Base-by-base conservation (phyloP, 768 basidiomycete species). In the Leccinum variicolor region DNA sequence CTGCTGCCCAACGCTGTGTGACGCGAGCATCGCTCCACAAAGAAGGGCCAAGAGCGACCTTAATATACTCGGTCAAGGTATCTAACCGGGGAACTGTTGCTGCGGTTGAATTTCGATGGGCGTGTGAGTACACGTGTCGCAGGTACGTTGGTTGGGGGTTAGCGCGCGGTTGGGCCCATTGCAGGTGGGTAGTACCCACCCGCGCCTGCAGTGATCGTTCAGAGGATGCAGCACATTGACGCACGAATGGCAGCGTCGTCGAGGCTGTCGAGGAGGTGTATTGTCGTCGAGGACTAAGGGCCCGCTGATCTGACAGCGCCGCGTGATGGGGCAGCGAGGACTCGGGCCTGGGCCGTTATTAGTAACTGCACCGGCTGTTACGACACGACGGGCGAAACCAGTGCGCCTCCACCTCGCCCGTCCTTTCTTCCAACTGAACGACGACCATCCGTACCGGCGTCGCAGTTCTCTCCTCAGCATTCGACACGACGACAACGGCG, bases 61-160 rank as follows among this genome's bases (percentile, higher is more conserved):
- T 50, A 34, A 43, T 43, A 47, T 56, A 28, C 55, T 41, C 39
- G 39, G 52, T 52, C 51, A 50, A 34, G 25, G 45, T 17, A 51
- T 65, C 53, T 46, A 60, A 60, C 58, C 56, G 66, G 64, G 64
- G 62, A 55, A 56, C 55, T 33, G 31, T 33, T 53, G 63, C 65
- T 71, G 70, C 66, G 70, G 59, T 63, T 60, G 60, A 67, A 63
- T 59, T 61, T 60, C 41, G 58, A 61, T 65, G 67, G 55, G 62
- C 70, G 72, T 71, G 70, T 64, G 72, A 71, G 64, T 48, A 70
- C 70, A 71, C 70, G 70, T 71, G 70, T 70, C 54, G 62, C 52
- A 62, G 46, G 55, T 54, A 62, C 59, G 58, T 66, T 63, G 39
- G 31, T 33, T 33, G 69, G 71, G 56, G 54, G 63, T 69, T 66